phyloP scores from a whole-genome alignment of 306 rosid species.

The Castanopsis chinensis region DNA sequence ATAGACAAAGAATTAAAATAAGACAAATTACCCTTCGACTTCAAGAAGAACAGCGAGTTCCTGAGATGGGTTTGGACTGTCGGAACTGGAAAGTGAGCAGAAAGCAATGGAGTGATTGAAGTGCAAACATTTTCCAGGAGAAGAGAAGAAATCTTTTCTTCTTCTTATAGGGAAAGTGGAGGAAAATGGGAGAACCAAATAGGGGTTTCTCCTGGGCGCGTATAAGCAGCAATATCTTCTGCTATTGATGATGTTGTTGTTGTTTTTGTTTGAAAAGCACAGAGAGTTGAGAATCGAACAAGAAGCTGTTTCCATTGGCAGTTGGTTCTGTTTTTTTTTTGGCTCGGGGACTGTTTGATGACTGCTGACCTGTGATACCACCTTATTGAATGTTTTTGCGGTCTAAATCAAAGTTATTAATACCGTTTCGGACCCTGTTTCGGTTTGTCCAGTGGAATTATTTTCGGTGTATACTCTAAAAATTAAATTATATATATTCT shows the following conservation, averaged over 20 bases:
- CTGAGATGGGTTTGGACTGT: constrained; percentile 29
- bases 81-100: constrained; percentile 37
- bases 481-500: too few relatives aligned
- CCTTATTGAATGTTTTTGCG: neutral
- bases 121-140: constrained; percentile 41
- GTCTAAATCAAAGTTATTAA: too few relatives aligned
- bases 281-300: constrained; percentile 24
- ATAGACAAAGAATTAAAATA: constrained; percentile 1
- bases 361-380: neutral
- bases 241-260: neutral
- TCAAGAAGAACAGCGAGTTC: constrained; percentile 81
- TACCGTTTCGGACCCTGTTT: too few relatives aligned
- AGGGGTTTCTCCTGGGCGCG: constrained; percentile 7
- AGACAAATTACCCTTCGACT: constrained; percentile 67
- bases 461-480: too few relatives aligned
- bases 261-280: constrained; percentile 19
- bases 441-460: too few relatives aligned
- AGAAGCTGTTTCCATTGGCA: constrained; percentile 41
- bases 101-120: constrained; percentile 29
- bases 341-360: neutral
- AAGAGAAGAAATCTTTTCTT: neutral
- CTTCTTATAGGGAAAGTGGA: constrained; percentile 12
- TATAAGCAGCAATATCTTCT: neutral
- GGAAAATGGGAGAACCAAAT: constrained; percentile 25
- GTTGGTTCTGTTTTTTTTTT: neutral